Percentiles rank a stretch among this genome's conserved stretches.
Conservation (phyloP, 1,284 basidiomycete species). For the Cerrena zonata region DNA sequence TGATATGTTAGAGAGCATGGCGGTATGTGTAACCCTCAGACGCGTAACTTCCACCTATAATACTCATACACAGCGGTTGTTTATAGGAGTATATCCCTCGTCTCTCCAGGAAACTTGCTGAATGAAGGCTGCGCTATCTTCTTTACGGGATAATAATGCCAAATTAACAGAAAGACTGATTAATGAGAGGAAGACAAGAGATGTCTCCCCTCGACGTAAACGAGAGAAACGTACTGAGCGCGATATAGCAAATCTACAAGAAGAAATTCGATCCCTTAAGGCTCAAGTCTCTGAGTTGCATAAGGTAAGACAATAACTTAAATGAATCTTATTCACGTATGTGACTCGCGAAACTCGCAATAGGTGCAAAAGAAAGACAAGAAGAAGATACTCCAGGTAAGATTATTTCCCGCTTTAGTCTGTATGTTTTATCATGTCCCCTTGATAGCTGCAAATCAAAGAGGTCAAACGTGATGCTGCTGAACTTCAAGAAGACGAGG, state of each 20-base stretch:
- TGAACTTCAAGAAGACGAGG: conserved; percentile 28
- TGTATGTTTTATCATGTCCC: not conserved
- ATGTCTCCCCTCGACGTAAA: conserved; percentile 23
- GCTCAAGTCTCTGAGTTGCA: conserved; percentile 22
- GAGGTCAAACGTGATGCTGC: conserved; percentile 35
- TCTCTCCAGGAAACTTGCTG: no score
- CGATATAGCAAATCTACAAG: conserved; percentile 16
- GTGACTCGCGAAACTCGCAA: not conserved
- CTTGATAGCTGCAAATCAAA: conserved; percentile 30
- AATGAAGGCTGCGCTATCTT: no score
- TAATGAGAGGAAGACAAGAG: conserved; percentile 6
- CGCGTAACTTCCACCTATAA: no score
- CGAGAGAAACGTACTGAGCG: conserved; percentile 18
- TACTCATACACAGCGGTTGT: no score
- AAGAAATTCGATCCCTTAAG: conserved; percentile 23
- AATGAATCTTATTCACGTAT: no score
- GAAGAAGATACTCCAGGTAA: conserved; percentile 26
- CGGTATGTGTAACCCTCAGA: no score
- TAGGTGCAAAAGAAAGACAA: conserved; percentile 26
- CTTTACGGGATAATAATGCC: no score
- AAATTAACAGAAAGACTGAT: no score
- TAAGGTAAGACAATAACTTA: conserved; percentile 19
- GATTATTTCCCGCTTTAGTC: not conserved
- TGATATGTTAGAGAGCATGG: no score
- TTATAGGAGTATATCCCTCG: no score